Conservation (phyloP, 2,329 filamentous ascomycete genomes). For the Ophiostoma himal-ulmi region DNA sequence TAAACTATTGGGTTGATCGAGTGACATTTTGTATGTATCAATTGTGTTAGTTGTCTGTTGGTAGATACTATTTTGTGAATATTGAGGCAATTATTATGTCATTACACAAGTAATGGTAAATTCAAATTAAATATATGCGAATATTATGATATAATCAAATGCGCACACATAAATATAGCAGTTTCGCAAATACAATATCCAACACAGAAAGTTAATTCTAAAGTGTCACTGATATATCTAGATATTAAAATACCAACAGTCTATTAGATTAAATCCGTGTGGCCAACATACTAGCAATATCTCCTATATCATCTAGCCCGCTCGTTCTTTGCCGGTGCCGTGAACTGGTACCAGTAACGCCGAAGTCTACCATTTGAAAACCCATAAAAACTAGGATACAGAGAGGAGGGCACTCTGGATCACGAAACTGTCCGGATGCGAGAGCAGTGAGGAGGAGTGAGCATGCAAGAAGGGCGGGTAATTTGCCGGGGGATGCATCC, state of each 20-base stretch:
- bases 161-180: too few species aligned
- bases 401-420: neutral
- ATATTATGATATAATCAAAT: too few species aligned
- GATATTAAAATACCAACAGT: neutral
- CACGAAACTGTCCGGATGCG: neutral
- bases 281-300: neutral
- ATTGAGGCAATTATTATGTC: too few species aligned
- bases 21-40: neutral
- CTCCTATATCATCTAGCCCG: neutral
- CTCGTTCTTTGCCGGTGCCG: neutral
- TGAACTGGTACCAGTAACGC: neutral
- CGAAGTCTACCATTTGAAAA: neutral
- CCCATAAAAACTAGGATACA: neutral
- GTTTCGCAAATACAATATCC: too few species aligned
- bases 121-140: too few species aligned
- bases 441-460: neutral
- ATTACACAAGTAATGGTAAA: too few species aligned
- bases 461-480: neutral
- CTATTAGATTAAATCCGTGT: neutral
- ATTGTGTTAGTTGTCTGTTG: neutral
- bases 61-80: neutral
- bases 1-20: slow-evolving; percentile 29
- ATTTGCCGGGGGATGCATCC: neutral
- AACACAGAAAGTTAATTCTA: too few species aligned
- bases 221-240: too few species aligned